Conservation (phyloP, 2,329 filamentous ascomycete genomes). For the Talaromyces sp. region DNA sequence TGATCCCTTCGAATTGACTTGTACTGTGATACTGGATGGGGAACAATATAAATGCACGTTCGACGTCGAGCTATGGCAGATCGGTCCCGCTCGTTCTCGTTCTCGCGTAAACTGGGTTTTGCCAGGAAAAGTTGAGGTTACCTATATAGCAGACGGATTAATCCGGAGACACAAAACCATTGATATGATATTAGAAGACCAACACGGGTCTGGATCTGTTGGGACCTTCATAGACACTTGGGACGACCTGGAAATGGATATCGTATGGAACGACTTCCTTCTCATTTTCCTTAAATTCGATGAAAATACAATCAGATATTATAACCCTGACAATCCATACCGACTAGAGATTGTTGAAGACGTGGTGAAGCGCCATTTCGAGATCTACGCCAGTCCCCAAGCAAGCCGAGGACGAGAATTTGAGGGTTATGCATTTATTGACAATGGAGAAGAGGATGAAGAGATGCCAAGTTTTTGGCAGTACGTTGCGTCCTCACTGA, state of each 20-base stretch:
- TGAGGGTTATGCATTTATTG: background rate
- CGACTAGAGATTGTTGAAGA: background rate
- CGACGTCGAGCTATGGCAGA: background rate
- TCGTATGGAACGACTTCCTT: background rate
- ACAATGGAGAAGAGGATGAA: background rate
- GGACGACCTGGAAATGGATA: background rate
- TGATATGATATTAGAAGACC: background rate
- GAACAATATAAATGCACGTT: background rate
- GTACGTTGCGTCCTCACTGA: background rate
- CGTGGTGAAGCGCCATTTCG: background rate
- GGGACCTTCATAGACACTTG: background rate
- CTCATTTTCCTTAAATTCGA: background rate
- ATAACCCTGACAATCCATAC: background rate
- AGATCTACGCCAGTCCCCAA: background rate
- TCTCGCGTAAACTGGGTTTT: background rate
- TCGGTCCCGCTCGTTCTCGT: background rate
- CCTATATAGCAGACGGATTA: background rate
- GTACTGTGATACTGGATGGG: background rate
- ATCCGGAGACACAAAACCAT: background rate
- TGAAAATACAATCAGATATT: background rate
- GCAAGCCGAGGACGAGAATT: background rate
- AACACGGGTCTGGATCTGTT: background rate
- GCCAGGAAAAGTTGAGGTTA: background rate
- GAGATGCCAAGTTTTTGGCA: background rate
- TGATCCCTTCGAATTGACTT: background rate